These are phyloP conservation scores for Monilinia aucupariae DNA, from an alignment of 2,329 filamentous ascomycete genomes.

Conservation along the genomic window DNA sequence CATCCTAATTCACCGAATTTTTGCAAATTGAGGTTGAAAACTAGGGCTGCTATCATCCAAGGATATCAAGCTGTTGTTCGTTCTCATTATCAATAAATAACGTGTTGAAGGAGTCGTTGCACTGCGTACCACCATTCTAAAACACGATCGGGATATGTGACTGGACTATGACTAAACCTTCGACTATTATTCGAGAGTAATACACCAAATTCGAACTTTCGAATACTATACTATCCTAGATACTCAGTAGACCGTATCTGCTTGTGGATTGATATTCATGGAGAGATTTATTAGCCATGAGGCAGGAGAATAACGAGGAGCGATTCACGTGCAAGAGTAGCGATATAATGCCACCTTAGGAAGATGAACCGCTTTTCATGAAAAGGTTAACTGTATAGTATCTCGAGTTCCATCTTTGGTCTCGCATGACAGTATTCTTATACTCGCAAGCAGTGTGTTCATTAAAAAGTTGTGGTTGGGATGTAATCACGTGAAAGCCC, in stretches of 20 bases:
- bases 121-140: no score
- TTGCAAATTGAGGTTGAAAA: not conserved
- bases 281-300: not conserved
- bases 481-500: not conserved
- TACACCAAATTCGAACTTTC: not conserved
- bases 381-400: not conserved
- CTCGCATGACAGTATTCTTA: no score
- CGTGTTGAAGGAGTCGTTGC: not conserved
- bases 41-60: no score
- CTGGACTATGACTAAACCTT: not conserved
- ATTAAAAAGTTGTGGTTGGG: not conserved
- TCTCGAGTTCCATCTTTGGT: no score
- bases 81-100: no score
- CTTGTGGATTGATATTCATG: not conserved
- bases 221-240: not conserved
- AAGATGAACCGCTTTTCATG: not conserved
- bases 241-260: no score
- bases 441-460: not conserved
- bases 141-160: not conserved
- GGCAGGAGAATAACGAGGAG: not conserved
- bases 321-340: not conserved
- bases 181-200: not conserved
- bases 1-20: not conserved
- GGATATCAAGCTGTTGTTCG: no score
- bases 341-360: no score